phyloP scores from a whole-genome alignment of 2,329 filamentous ascomycete species.

The Thielaviopsis musarum region DNA sequence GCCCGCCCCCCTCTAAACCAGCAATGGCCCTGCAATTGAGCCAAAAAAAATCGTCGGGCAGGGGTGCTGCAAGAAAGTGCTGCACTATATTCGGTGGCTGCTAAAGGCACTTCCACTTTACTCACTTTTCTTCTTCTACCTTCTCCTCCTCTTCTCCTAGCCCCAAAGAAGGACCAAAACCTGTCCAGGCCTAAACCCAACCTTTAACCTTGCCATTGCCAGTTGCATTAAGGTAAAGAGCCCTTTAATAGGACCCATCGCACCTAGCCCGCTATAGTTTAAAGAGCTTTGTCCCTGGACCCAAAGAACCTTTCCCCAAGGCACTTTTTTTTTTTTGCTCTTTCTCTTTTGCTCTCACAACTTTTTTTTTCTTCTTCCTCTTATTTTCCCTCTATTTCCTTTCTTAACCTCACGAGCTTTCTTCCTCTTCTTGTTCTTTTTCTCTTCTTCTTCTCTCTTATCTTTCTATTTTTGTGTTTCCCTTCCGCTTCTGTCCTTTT shows the following conservation, averaged over 20 bases:
- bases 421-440: conserved; percentile 2
- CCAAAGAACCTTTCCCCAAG: background rate
- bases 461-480: background rate
- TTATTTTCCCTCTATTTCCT: conserved; percentile 12
- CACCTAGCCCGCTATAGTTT: background rate
- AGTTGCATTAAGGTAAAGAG: background rate
- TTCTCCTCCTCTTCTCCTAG: background rate
- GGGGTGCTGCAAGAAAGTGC: background rate
- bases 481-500: conserved; percentile 1
- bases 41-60: background rate
- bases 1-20: background rate
- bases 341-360: background rate
- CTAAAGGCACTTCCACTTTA: background rate
- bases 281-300: background rate
- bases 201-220: too few species aligned
- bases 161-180: background rate
- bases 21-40: background rate
- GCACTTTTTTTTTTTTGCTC: background rate
- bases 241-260: background rate
- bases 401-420: conserved; percentile 10
- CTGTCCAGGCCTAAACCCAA: background rate
- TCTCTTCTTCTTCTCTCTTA: conserved; percentile 3
- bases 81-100: background rate
- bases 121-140: background rate
- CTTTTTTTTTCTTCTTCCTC: conserved; percentile 8